Evolutionary conservation across 163 green algal genomes (phyloP).

Genomic region (Coccomyxa subellipsoidea): DNA sequence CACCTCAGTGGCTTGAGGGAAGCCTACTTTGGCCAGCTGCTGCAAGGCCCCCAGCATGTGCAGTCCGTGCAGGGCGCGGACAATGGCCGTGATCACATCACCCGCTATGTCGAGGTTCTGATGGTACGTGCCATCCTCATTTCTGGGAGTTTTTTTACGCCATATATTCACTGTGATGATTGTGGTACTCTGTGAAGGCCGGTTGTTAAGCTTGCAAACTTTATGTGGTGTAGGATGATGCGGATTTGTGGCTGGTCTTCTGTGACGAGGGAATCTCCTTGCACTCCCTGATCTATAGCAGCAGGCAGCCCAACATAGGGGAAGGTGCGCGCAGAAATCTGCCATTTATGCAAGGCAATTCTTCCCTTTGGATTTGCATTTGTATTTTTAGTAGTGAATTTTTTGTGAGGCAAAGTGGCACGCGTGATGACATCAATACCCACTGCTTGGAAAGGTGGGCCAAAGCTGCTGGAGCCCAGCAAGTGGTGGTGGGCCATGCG

Average conservation of each 20-base stretch:
- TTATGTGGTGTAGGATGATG: not conserved
- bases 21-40: constrained; percentile 58
- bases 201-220: not conserved
- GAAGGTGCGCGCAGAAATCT: not conserved
- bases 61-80: not conserved
- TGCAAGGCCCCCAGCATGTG: constrained; percentile 11
- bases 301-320: not conserved
- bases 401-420: no score
- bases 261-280: constrained; percentile 53
- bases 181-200: no score
- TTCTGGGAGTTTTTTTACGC: not conserved
- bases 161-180: not conserved
- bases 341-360: no score
- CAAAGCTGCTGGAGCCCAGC: constrained; percentile 29
- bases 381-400: no score
- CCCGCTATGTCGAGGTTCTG: constrained; percentile 53
- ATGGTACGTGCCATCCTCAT: constrained; percentile 7
- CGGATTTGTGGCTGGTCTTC: constrained; percentile 52
- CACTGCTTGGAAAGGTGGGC: not conserved
- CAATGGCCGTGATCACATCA: constrained; percentile 36
- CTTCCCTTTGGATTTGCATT: no score
- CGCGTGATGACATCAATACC: no score
- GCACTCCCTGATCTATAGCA: constrained; percentile 58
- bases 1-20: constrained; percentile 50
- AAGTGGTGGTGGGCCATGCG: constrained; percentile 37